phyloP scores from a whole-genome alignment of 2,329 filamentous ascomycete species.

The Aureobasidium vineae region DNA sequence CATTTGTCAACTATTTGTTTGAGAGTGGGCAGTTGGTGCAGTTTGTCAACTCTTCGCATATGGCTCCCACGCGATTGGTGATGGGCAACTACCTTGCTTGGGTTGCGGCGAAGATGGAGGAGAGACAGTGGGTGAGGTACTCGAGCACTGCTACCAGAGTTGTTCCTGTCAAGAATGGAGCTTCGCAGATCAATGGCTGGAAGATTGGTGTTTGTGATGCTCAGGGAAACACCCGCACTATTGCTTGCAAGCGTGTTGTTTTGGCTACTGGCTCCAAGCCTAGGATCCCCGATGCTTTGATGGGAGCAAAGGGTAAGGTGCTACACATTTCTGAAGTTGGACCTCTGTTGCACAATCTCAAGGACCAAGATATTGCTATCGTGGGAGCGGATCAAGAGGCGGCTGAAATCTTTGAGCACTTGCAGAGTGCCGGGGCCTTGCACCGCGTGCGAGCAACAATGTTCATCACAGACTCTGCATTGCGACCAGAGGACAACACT shows the following conservation, averaged over 20 bases:
- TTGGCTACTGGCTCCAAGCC: conserved; percentile 32
- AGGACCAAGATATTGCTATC: conserved; percentile 29
- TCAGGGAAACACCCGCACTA: conserved; percentile 26
- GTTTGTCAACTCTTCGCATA: conserved; percentile 35
- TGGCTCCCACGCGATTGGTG: conserved; percentile 31
- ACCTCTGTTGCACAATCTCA: conserved; percentile 29
- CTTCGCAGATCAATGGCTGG: conserved; percentile 30
- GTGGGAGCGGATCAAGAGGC: conserved; percentile 34
- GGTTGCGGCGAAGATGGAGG: conserved; percentile 32
- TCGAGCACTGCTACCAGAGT: conserved; percentile 29
- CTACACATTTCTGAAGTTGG: conserved; percentile 30
- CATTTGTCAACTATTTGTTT: conserved; percentile 37
- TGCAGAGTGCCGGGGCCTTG: conserved; percentile 30
- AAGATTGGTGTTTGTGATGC: conserved; percentile 28
- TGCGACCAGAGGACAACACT: conserved; percentile 32
- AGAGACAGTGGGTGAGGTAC: conserved; percentile 33
- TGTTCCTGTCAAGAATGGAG: conserved; percentile 28
- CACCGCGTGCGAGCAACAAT: conserved; percentile 30
- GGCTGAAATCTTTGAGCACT: conserved; percentile 32
- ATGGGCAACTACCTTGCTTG: conserved; percentile 35
- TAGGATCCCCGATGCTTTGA: conserved; percentile 29
- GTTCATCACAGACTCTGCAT: conserved; percentile 31
- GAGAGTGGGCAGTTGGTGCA: conserved; percentile 33
- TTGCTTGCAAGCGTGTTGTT: conserved; percentile 31
- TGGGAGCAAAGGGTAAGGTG: conserved; percentile 28